Evolutionary conservation across 1,284 basidiomycete genomes (phyloP).

Genomic region (Cutaneotrichosporon arboriforme): DNA sequence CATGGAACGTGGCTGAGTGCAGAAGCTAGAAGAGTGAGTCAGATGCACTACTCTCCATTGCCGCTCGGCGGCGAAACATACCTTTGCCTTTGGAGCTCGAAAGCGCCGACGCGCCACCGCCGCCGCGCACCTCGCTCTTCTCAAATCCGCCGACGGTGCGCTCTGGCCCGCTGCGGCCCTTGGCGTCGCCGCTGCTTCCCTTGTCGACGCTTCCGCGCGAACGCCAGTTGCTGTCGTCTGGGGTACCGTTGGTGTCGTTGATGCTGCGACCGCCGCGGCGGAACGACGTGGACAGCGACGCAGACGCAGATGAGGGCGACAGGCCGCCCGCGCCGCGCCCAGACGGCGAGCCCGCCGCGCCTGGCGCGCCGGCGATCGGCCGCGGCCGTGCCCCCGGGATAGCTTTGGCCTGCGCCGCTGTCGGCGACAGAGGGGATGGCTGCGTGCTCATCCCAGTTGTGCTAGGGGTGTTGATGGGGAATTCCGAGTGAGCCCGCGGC

Average conservation of each 20-base stretch:
- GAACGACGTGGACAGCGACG: slow-evolving; percentile 4
- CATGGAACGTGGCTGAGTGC: slow-evolving; percentile 89
- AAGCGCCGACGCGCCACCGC: slow-evolving; percentile 9
- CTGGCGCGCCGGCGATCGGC: slow-evolving; percentile 29
- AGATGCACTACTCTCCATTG: no score
- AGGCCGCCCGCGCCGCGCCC: not conserved
- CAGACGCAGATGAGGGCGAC: slow-evolving; percentile 5
- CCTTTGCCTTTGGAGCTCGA: slow-evolving; percentile 18
- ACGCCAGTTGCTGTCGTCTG: slow-evolving; percentile 28
- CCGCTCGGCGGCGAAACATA: not conserved
- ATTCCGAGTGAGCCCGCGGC: no score
- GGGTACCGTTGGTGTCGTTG: slow-evolving; percentile 13
- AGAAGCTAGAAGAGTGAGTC: slow-evolving; percentile 6
- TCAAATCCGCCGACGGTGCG: slow-evolving; percentile 36
- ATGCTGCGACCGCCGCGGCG: slow-evolving; percentile 11
- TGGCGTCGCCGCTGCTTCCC: slow-evolving; percentile 4
- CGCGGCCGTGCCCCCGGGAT: no score
- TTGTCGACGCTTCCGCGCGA: slow-evolving; percentile 9
- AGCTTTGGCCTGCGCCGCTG: slow-evolving; percentile 18
- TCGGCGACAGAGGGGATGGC: not conserved
- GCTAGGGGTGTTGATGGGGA: not conserved
- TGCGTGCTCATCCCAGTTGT: slow-evolving; percentile 1
- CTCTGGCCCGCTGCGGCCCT: slow-evolving; percentile 20
- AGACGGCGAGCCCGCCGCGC: slow-evolving; percentile 8
- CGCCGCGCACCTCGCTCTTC: slow-evolving; percentile 26